A percentile compares a stretch with the other conserved stretches of the same genome.
Evolutionary conservation across 1,284 basidiomycete species (phyloP).

Genomic region (Inonotus hispidus): DNA sequence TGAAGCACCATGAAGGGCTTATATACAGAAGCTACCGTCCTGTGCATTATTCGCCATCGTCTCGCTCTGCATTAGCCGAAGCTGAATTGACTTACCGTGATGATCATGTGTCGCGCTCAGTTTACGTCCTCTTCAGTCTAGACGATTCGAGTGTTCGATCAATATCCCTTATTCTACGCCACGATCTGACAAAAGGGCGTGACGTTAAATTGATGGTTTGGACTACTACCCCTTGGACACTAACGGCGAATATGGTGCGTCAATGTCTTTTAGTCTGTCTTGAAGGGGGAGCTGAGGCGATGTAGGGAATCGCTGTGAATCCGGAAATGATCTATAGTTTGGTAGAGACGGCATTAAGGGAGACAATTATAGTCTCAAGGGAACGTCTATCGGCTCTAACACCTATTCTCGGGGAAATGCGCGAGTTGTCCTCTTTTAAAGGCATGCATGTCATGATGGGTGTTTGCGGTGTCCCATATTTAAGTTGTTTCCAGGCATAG

Average conservation of each 20-base stretch:
- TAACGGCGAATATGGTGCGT: slow-evolving; percentile 90
- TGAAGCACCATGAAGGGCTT: slow-evolving; percentile 43
- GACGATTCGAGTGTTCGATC: slow-evolving; percentile 22
- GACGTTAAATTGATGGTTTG: slow-evolving; percentile 75
- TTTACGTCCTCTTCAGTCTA: slow-evolving; percentile 79
- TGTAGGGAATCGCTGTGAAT: slow-evolving; percentile 82
- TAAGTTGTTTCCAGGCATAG: slow-evolving; percentile 40
- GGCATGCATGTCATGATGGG: slow-evolving; percentile 34
- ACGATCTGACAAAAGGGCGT: background rate
- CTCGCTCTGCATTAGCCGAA: slow-evolving; percentile 91
- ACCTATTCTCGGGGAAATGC: slow-evolving; percentile 46
- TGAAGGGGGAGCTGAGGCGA: background rate
- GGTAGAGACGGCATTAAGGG: slow-evolving; percentile 34
- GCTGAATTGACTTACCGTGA: slow-evolving; percentile 92
- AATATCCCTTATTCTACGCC: background rate
- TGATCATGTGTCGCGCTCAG: slow-evolving; percentile 82
- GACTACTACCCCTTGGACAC: slow-evolving; percentile 98
- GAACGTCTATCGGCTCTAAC: slow-evolving; percentile 52
- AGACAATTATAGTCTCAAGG: slow-evolving; percentile 59
- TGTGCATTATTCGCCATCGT: slow-evolving; percentile 95
- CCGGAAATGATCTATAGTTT: slow-evolving; percentile 69
- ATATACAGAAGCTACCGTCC: slow-evolving; percentile 88
- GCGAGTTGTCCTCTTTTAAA: slow-evolving; percentile 43
- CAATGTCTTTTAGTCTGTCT: slow-evolving; percentile 1
- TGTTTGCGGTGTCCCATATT: too few relatives aligned